Percentiles rank a stretch among this genome's conserved stretches.
Evolutionary conservation across 768 basidiomycete species (phyloP).

Genomic region (Galerina marginata): DNA sequence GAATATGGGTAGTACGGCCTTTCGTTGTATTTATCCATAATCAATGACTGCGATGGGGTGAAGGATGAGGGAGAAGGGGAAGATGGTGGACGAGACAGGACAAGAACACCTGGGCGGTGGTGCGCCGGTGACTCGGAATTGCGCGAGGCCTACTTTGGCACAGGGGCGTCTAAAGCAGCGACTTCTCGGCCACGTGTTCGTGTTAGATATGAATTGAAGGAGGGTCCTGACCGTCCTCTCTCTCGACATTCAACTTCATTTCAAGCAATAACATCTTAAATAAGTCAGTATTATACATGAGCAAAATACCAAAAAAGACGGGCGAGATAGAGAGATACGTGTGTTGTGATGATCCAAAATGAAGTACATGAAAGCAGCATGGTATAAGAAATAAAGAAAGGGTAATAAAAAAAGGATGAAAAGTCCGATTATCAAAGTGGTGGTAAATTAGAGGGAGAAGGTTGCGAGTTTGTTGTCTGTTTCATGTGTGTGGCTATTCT

Average conservation of each 20-base stretch:
- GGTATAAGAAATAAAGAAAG: constrained; percentile 27
- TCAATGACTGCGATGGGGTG: neutral
- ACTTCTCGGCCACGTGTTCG: constrained; percentile 29
- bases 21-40: constrained; percentile 47
- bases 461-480: constrained; percentile 25
- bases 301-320: constrained; percentile 10
- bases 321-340: constrained; percentile 6
- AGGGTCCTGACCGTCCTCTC: neutral
- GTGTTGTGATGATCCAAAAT: constrained; percentile 17
- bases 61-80: constrained; percentile 15
- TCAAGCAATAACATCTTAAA: neutral
- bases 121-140: constrained; percentile 27
- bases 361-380: constrained; percentile 17
- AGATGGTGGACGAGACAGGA: constrained; percentile 13
- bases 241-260: neutral
- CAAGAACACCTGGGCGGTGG: constrained; percentile 15
- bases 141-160: constrained; percentile 21
- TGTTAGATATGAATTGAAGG: neutral
- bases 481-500: constrained; percentile 64
- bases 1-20: constrained; percentile 62
- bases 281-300: constrained; percentile 19
- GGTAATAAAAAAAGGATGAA: constrained; percentile 15
- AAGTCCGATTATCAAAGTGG: constrained; percentile 6
- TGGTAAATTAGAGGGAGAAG: constrained; percentile 10
- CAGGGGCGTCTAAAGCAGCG: constrained; percentile 31